Evolutionary conservation across 2,329 filamentous ascomycete species (phyloP).

Genomic region (Colletotrichum falcatum): DNA sequence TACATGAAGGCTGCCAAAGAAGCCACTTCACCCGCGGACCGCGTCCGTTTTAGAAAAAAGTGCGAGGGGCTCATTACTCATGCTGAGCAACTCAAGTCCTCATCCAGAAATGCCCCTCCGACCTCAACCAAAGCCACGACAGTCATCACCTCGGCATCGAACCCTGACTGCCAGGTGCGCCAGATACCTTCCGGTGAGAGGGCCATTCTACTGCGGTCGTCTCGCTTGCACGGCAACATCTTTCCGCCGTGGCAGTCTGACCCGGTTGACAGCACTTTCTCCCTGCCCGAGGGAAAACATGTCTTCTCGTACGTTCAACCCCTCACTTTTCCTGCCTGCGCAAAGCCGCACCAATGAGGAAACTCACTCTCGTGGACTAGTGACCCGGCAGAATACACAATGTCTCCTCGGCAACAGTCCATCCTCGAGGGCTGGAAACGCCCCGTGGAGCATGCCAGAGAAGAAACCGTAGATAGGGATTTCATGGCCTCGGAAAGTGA

Average conservation of each 20-base stretch:
- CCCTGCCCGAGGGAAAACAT: conserved; percentile 58
- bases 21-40: conserved; percentile 71
- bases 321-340: not conserved
- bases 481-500: conserved; percentile 69
- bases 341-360: conserved; percentile 33
- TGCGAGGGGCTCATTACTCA: conserved; percentile 76
- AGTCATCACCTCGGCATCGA: conserved; percentile 3
- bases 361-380: conserved; percentile 54
- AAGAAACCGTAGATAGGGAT: conserved; percentile 52
- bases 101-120: not conserved
- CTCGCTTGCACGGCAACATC: conserved; percentile 82
- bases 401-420: conserved; percentile 79
- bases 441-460: conserved; percentile 71
- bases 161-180: conserved; percentile 57
- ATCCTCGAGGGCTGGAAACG: conserved; percentile 90
- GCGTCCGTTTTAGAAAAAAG: conserved; percentile 73
- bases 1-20: conserved; percentile 82
- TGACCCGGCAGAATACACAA: conserved; percentile 75
- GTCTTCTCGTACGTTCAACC: conserved; percentile 71
- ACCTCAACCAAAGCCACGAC: conserved; percentile 45
- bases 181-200: conserved; percentile 77
- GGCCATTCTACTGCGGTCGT: conserved; percentile 80
- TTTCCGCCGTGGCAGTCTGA: conserved; percentile 87
- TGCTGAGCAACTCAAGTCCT: conserved; percentile 80
- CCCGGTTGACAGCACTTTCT: conserved; percentile 73